These are phyloP conservation scores for Helenozyma rhizophorensis DNA, from an alignment of 805 yeast genomes.

Conservation along the genomic window DNA sequence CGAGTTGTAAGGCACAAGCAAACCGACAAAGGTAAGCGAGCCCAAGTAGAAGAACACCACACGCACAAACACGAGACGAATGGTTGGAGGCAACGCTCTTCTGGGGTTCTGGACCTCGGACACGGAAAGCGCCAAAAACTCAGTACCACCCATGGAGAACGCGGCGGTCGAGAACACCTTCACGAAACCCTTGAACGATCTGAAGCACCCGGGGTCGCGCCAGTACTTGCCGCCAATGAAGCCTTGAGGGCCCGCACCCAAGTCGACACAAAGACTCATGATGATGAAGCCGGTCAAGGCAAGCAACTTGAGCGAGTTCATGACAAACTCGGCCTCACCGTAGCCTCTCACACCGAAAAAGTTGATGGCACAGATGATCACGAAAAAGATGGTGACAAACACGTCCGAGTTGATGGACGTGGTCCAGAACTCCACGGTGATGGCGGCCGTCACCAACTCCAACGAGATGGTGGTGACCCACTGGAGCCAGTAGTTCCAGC, in stretches of 20 bases:
- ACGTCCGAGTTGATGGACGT: constrained; percentile 49
- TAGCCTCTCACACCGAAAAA: constrained; percentile 45
- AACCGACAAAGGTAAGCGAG: constrained; percentile 33
- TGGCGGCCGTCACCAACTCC: constrained; percentile 22
- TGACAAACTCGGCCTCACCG: constrained; percentile 40
- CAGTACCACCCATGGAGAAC: constrained; percentile 38
- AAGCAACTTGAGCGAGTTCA: constrained; percentile 33
- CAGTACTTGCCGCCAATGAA: constrained; percentile 41
- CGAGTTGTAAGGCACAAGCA: constrained; percentile 34
- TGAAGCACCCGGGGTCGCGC: constrained; percentile 37
- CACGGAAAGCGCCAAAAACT: constrained; percentile 36
- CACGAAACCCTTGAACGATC: constrained; percentile 37
- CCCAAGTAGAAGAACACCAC: constrained; percentile 37
- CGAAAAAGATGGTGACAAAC: constrained; percentile 51
- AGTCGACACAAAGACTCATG: constrained; percentile 36
- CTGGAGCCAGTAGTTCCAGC: constrained; percentile 35
- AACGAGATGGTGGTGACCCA: constrained; percentile 21
- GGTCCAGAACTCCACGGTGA: constrained; percentile 59
- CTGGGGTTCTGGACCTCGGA: constrained; percentile 38
- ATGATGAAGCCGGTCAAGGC: constrained; percentile 38
- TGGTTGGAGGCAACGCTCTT: constrained; percentile 36
- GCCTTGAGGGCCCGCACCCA: constrained; percentile 27
- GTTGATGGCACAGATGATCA: constrained; percentile 41
- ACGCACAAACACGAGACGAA: constrained; percentile 38
- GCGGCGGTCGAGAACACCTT: constrained; percentile 38